Conservation (phyloP, 139 green algal species). For the Dunaliella primolecta region DNA sequence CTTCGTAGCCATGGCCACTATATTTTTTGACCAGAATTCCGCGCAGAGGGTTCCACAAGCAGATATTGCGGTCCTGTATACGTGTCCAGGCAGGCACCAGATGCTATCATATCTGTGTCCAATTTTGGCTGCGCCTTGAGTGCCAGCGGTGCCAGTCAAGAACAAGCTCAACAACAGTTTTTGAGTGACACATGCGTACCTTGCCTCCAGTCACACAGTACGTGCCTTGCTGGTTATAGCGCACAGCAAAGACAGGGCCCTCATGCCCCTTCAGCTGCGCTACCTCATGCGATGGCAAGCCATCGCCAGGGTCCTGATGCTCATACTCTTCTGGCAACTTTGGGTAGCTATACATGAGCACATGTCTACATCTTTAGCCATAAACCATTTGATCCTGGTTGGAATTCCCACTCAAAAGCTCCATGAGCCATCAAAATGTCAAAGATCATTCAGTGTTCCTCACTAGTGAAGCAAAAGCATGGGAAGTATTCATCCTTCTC, state of each 20-base stretch:
- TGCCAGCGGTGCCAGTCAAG: no score
- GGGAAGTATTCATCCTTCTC: background rate
- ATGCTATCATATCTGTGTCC: no score
- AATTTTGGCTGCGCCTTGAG: no score
- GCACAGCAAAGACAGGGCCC: constrained; percentile 77
- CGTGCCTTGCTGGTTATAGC: constrained; percentile 77
- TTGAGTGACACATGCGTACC: constrained; percentile 51
- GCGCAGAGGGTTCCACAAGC: constrained; percentile 83
- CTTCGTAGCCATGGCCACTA: constrained; percentile 84
- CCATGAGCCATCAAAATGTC: no score
- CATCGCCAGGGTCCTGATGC: background rate
- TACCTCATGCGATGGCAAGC: constrained; percentile 32
- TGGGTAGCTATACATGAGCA: constrained; percentile 13
- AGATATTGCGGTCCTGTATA: constrained; percentile 76
- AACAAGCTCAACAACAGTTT: no score
- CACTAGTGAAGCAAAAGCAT: background rate
- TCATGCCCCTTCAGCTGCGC: constrained; percentile 68
- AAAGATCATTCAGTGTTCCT: background rate
- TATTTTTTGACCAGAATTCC: constrained; percentile 83
- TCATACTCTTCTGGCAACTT: constrained; percentile 43
- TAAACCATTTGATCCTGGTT: background rate
- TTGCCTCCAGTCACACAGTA: constrained; percentile 87
- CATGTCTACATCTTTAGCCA: background rate
- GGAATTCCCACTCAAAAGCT: no score
- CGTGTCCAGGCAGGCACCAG: no score